Evolutionary conservation across 2,329 filamentous ascomycete genomes (phyloP).

Genomic region (Thelonectria blattea): DNA sequence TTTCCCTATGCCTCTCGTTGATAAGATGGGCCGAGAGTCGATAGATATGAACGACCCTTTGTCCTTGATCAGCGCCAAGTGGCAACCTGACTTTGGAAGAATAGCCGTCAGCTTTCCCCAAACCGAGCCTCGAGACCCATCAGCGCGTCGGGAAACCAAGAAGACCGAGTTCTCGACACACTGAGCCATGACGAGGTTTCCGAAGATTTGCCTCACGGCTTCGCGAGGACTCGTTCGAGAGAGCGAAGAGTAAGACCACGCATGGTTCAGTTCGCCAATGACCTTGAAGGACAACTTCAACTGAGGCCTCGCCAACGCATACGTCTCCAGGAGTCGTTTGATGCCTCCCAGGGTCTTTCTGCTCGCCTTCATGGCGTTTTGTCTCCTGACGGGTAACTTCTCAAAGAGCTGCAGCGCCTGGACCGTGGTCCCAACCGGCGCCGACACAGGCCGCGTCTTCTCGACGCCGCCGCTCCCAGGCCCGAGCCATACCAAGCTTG

Average conservation of each 20-base stretch:
- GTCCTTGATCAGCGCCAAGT: slow-evolving; percentile 48
- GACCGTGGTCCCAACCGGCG: slow-evolving; percentile 73
- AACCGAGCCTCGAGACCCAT: not conserved
- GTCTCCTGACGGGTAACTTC: slow-evolving; percentile 67
- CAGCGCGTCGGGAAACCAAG: not conserved
- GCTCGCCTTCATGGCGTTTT: slow-evolving; percentile 62
- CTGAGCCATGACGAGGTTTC: slow-evolving; percentile 59
- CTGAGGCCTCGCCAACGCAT: slow-evolving; percentile 69
- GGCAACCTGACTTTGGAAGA: slow-evolving; percentile 59
- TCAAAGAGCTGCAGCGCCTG: slow-evolving; percentile 65
- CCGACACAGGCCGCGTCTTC: slow-evolving; percentile 48
- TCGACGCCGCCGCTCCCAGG: slow-evolving; percentile 41
- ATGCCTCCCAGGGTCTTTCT: slow-evolving; percentile 62
- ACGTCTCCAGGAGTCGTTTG: slow-evolving; percentile 65
- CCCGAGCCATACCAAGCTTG: slow-evolving; percentile 53
- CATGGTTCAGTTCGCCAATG: slow-evolving; percentile 56
- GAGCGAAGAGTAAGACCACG: slow-evolving; percentile 68
- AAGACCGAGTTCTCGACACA: slow-evolving; percentile 54
- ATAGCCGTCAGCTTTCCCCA: slow-evolving; percentile 48
- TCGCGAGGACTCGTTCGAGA: slow-evolving; percentile 57
- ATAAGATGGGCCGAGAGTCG: slow-evolving; percentile 69
- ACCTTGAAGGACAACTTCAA: slow-evolving; percentile 67
- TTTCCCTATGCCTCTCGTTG: slow-evolving; percentile 62
- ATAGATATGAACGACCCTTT: slow-evolving; percentile 70
- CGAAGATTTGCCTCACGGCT: slow-evolving; percentile 67